These are phyloP conservation scores for Diaporthe sp. DNA, from an alignment of 2,329 filamentous ascomycete species.

Conservation along the genomic window DNA sequence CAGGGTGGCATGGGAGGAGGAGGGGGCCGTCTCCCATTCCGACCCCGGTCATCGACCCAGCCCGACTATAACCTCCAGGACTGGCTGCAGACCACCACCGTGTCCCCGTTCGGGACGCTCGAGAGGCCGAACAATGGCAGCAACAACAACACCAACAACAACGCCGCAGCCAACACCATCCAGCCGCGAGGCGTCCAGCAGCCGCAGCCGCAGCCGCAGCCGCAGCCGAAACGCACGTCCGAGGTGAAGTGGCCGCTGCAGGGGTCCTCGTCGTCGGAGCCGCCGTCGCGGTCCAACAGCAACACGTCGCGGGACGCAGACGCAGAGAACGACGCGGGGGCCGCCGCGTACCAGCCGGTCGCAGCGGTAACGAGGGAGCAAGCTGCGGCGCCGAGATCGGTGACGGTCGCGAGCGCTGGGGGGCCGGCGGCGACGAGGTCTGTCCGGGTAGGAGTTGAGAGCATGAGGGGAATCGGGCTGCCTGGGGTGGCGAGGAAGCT, in stretches of 20 bases:
- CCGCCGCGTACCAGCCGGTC: neutral
- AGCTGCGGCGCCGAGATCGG: neutral
- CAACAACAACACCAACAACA: neutral
- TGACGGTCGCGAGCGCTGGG: neutral
- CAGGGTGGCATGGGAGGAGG: neutral
- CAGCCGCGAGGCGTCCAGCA: neutral
- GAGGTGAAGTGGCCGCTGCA: slow-evolving; percentile 40
- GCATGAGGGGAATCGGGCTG: slow-evolving; percentile 24
- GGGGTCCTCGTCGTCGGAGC: slow-evolving; percentile 8
- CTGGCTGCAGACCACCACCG: slow-evolving; percentile 52
- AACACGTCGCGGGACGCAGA: slow-evolving; percentile 23
- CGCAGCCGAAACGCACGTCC: slow-evolving; percentile 18
- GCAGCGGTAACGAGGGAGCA: neutral
- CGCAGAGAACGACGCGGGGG: neutral
- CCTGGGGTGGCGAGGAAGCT: slow-evolving; percentile 29
- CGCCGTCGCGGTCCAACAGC: slow-evolving; percentile 25
- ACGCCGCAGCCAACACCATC: neutral
- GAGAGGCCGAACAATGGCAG: slow-evolving; percentile 31
- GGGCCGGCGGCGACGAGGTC: neutral
- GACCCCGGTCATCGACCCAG: slow-evolving; percentile 35
- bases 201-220: neutral
- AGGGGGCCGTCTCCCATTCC: slow-evolving; percentile 40
- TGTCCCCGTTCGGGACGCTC: slow-evolving; percentile 53
- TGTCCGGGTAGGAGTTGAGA: slow-evolving; percentile 4
- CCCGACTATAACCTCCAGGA: slow-evolving; percentile 48